Evolutionary conservation across 1,139 yeast genomes (phyloP), one percentile per base, ranked within the genome.

Genomic region (Yamadazyma trypodendri): DNA sequence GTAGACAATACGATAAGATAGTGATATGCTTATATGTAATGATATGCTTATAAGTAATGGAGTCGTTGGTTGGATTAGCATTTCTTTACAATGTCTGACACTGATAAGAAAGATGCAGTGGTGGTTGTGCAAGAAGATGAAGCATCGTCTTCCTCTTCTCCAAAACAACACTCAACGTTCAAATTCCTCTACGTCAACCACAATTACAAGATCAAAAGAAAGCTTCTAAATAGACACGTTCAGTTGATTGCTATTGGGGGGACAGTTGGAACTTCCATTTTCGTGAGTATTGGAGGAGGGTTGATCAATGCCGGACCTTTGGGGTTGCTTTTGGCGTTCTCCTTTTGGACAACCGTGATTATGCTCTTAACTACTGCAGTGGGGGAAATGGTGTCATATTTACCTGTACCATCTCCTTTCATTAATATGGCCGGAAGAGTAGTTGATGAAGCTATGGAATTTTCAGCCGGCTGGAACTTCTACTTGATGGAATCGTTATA

Each of bases 161-260:
- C 25, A 23, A n/a, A 6, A 5, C 28, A 28, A 11, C 12, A n/a
- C 4, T 4, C n/a, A 10, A 23, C 6, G 10, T 10, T 34, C 10
- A 41, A 38, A 6, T 25, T 24, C 11, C 33, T 40, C 13, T 24
- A 31, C 12, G 28, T 38, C 2, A 27, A 32, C 18, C 37, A 41
- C 4, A 31, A 36, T 4, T 23, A 36, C 15, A 38, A 41, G 18
- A 39, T 41, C n/a, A 55, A 59, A 30, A 69, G 86, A 53, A 67
- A 75, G 20, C 68, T 84, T 40, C 79, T 79, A 46, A 68, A 61
- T 30, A 70, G 85, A 61, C 78, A 84, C 68, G 63, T 85, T 49
- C 84, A 82, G 54, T 83, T 85, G 84, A 80, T 86, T 55, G 92
- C 94, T 32, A 79, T 86, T 48, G 95, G 95, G 54, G 94, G 94